Evolutionary conservation across 225 moss, liverwort and hornwort genomes (phyloP), one percentile per base, ranked within the genome.

Genomic region (Rhytidiadelphus loreus): DNA sequence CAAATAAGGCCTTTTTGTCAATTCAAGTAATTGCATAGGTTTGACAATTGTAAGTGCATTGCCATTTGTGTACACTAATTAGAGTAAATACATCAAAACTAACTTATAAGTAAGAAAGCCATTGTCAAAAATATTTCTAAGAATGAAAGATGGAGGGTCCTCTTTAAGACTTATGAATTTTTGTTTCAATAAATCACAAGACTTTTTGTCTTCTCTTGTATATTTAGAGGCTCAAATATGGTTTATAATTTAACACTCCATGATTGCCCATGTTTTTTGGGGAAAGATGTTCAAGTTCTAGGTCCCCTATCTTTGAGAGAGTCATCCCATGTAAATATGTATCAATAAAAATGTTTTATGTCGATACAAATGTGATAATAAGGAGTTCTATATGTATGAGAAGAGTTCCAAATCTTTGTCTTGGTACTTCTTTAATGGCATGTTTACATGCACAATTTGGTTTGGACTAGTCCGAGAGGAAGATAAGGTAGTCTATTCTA

Each of bases 291-390:
- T 70, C 1, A 43, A 70, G 15, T 26, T 41, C 25, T 13, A 5
- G 3, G 0, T 16, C 5, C 15, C 9, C 0, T 9, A 0, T 16
- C 2, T 16, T 39, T 28, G 0, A 15, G 0, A 43, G 8, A 9
- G 2, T 28, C 43, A 43, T 43, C 9, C 41, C 8, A 41, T 15
- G 3, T 15, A 43, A 9, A 8, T 26, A 15, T 70, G 3, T 41
- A 28, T 71, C 1, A 0, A 28, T 43, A 16, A 28, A 71, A 43
- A 71, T 43, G 2, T 0, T 71, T 43, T 26, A 28, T 24, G 6
- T 16, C 16, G 16, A 16, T 6, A 43, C 16, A 71, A 43, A 16
- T 43, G 16, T 71, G 6, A 43, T 28, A 28, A 43, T 1, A 71
- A 71, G 9, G 16, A 26, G 2, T 28, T 43, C 43, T 16, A 43